phyloP scores from a whole-genome alignment of 2,329 filamentous ascomycete genomes.

The Aspergillus vadensis region DNA sequence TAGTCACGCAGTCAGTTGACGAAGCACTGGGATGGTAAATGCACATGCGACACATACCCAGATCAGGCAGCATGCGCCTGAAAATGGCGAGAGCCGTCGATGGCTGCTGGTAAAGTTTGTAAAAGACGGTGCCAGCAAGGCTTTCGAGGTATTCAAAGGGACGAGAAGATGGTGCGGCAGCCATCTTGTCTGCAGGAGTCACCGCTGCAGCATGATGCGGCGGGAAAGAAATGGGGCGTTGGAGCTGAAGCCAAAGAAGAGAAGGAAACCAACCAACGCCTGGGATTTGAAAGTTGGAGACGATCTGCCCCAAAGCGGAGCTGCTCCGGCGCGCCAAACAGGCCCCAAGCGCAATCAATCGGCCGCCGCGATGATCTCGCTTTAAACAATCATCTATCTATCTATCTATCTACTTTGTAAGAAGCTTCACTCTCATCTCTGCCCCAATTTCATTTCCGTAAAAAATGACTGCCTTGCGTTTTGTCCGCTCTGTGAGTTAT shows the following conservation, averaged over 20 bases:
- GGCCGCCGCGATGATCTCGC: slow-evolving; percentile 27
- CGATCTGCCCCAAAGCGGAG: background rate
- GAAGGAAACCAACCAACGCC: slow-evolving; percentile 7
- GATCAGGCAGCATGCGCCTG: slow-evolving; percentile 90
- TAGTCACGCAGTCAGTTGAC: slow-evolving; percentile 35
- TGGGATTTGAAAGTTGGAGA: background rate
- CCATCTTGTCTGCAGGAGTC: slow-evolving; percentile 48
- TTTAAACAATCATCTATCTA: background rate
- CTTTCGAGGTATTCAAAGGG: slow-evolving; percentile 90
- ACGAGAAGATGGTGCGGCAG: slow-evolving; percentile 56
- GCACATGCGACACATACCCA: slow-evolving; percentile 61
- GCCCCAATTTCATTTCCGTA: background rate
- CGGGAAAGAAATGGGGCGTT: slow-evolving; percentile 11
- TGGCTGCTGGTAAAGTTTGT: slow-evolving; percentile 90
- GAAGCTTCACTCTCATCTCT: background rate
- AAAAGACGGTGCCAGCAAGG: slow-evolving; percentile 85
- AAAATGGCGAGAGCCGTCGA: slow-evolving; percentile 95
- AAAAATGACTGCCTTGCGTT: slow-evolving; percentile 59
- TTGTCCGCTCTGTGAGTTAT: slow-evolving; percentile 64
- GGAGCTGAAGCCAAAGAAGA: background rate
- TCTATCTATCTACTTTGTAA: too few species aligned
- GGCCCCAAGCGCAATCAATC: slow-evolving; percentile 33
- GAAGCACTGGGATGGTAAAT: slow-evolving; percentile 3
- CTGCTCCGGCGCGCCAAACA: slow-evolving; percentile 32
- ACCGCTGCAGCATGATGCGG: slow-evolving; percentile 31